These are phyloP conservation scores for Leccinum subgranulosum DNA, from an alignment of 768 basidiomycete genomes.

Conservation along the genomic window DNA sequence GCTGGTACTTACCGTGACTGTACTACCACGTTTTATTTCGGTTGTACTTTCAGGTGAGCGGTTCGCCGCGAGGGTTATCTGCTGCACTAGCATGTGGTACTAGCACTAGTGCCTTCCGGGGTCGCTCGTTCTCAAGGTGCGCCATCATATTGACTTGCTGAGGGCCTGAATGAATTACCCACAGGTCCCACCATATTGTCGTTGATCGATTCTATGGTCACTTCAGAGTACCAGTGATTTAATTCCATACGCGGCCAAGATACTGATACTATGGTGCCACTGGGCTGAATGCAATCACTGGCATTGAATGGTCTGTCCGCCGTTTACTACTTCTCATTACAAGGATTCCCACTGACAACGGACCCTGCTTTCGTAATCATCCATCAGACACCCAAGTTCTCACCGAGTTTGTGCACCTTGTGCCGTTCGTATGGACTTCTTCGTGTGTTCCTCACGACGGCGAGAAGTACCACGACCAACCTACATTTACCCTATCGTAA, in stretches of 20 bases:
- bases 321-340: neutral
- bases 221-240: neutral
- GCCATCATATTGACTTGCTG: neutral
- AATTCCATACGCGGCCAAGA: neutral
- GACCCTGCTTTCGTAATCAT: neutral
- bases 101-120: neutral
- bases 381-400: neutral
- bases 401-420: neutral
- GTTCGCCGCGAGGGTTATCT: neutral
- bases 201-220: neutral
- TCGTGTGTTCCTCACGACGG: neutral
- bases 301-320: neutral
- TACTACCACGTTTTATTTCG: neutral
- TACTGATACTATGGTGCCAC: too few relatives aligned
- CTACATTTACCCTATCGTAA: constrained; percentile 2
- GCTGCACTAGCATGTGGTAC: neutral
- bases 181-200: neutral
- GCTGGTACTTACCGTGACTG: neutral
- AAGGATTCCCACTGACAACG: neutral
- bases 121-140: neutral
- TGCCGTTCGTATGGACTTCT: neutral
- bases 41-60: neutral
- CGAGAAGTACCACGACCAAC: neutral
- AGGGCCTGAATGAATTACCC: neutral
- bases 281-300: neutral